Conservation (phyloP, 345 rosid species). For the Eucalyptus caleyi region DNA sequence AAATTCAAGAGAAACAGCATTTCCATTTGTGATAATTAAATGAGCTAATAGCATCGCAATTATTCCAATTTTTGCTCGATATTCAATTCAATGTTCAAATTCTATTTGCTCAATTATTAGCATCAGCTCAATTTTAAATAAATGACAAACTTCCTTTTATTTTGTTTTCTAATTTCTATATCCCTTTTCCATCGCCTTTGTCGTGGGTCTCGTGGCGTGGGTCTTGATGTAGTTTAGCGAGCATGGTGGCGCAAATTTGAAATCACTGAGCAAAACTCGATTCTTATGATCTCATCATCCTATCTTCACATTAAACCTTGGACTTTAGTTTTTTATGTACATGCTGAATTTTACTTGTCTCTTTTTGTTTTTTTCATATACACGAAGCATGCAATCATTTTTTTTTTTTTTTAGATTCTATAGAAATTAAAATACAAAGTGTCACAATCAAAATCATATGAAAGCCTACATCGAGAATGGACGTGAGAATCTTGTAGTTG, state of each 20-base stretch:
- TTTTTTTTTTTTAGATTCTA: background rate
- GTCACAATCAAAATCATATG: background rate
- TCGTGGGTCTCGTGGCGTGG: background rate
- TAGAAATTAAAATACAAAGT: background rate
- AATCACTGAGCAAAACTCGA: background rate
- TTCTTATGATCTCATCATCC: background rate
- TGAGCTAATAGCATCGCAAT: background rate
- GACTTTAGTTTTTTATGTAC: background rate
- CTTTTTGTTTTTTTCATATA: background rate
- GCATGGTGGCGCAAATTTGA: background rate
- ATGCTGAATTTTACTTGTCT: background rate
- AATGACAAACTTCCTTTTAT: background rate
- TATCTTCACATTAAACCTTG: background rate
- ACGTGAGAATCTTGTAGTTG: background rate
- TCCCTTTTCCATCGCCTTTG: background rate
- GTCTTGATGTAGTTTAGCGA: background rate
- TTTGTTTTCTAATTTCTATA: background rate
- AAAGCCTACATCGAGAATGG: background rate
- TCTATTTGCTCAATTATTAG: too few species aligned
- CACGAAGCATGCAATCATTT: background rate
- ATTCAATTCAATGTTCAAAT: background rate
- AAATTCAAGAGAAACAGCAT: rapidly evolving
- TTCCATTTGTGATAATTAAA: background rate
- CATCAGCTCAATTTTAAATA: background rate
- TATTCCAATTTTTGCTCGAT: background rate